Conservation (phyloP, 352 stramenopile genomes). For the Phytopythium helicoides region DNA sequence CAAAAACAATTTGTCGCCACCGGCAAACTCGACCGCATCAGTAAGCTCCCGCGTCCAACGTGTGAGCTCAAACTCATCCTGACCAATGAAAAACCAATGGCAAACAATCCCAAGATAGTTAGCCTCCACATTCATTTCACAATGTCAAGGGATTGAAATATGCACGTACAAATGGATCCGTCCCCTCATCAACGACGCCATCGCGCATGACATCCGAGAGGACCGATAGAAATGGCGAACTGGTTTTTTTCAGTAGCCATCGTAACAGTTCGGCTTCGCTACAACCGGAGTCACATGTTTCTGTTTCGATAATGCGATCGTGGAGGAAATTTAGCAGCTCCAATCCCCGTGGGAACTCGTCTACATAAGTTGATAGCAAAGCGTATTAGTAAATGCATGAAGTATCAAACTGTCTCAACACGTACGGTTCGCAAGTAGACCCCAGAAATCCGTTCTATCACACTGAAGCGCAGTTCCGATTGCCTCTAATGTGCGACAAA, state of each 20-base stretch:
- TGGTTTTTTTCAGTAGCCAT: conserved; percentile 60
- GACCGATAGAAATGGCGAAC: conserved; percentile 44
- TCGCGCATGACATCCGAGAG: conserved; percentile 49
- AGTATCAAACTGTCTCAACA: not conserved
- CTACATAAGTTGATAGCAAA: conserved; percentile 9
- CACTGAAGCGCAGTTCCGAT: conserved; percentile 32
- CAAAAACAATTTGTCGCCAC: conserved; percentile 2
- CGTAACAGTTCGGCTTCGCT: conserved; percentile 24
- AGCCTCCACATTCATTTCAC: not conserved
- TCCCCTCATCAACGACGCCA: conserved; percentile 37
- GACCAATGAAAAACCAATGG: not conserved
- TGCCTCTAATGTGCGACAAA: conserved; percentile 27
- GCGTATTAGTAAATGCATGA: conserved; percentile 1
- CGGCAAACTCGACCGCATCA: not conserved
- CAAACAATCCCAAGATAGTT: not conserved
- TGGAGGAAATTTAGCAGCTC: conserved; percentile 49
- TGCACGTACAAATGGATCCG: conserved; percentile 60
- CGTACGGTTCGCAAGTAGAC: conserved; percentile 37
- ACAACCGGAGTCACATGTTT: conserved; percentile 34
- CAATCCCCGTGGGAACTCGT: conserved; percentile 51
- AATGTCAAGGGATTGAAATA: no score
- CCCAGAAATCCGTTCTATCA: conserved; percentile 32
- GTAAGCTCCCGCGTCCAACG: not conserved
- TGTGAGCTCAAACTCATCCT: conserved; percentile 7
- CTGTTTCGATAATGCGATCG: conserved; percentile 24